Evolutionary conservation across 179 eudicot genomes (phyloP), one percentile per base, ranked within the genome.

Genomic region (Silene noctiflora): DNA sequence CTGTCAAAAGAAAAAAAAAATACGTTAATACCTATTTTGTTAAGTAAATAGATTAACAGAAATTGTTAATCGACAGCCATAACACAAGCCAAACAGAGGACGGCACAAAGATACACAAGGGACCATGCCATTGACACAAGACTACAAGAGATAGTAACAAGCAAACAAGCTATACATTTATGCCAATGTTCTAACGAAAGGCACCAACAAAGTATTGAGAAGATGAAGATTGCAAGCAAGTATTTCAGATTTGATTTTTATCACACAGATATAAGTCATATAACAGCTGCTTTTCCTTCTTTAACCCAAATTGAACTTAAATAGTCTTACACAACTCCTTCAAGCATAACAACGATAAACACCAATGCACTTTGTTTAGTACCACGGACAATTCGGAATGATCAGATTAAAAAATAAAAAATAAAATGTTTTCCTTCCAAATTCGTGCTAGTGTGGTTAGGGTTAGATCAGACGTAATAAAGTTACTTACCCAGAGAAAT

Each of bases 401-500:
- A 29, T 29, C 33, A 29, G 33, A 29, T 1, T 24, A 46, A n/a
- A 24, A 44, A 12, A n/a, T n/a, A n/a, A n/a, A n/a, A n/a, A n/a
- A n/a, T n/a, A n/a, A n/a, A 64, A 14, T 17, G 5, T 3, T 53
- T 53, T 53, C n/a, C 6, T 53, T 53, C 4, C 19, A 16, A 16
- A 53, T 53, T 53, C 13, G 19, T 53, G 19, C 1, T 17, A 53
- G 19, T 53, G 19, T 53, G 59, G n/a, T 53, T 53, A 53, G 16
- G 67, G n/a, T 27, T n/a, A 79, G 27, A 25, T 33, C 19, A 39
- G 63, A 63, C 44, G 11, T 12, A 48, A 13, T 6, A 55, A 66
- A 33, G 71, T 64, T 48, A 71, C 81, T 29, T 78, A 93, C 99
- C 88, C 81, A 20, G 99, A 82, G 77, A 93, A 95, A 87, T 95